Conservation (phyloP, 2,329 filamentous ascomycete genomes). For the Fusarium xylarioides region DNA sequence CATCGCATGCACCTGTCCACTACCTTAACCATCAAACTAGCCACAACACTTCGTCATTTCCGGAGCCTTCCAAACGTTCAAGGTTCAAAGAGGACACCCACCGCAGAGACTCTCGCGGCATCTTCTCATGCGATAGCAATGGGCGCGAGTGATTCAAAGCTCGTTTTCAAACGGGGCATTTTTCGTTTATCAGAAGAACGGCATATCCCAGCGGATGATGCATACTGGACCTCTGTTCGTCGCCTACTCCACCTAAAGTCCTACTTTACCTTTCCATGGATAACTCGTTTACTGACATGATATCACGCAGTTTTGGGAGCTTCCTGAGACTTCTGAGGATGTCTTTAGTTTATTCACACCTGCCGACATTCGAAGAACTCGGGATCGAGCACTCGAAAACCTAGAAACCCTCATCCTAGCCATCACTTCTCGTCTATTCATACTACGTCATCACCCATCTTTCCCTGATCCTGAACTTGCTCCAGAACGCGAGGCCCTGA, state of each 20-base stretch:
- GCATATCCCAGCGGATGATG: slow-evolving; percentile 85
- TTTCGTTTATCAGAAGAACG: slow-evolving; percentile 94
- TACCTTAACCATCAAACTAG: not conserved
- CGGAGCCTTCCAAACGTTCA: slow-evolving; percentile 1
- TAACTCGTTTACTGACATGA: slow-evolving; percentile 32
- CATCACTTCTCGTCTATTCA: slow-evolving; percentile 82
- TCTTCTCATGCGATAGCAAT: slow-evolving; percentile 60
- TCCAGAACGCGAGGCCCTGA: slow-evolving; percentile 87
- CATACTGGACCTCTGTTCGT: slow-evolving; percentile 91
- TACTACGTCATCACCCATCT: slow-evolving; percentile 86
- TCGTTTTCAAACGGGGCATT: slow-evolving; percentile 98
- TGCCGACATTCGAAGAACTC: slow-evolving; percentile 85
- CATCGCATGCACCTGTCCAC: not conserved
- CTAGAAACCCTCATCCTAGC: slow-evolving; percentile 88
- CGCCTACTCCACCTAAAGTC: slow-evolving; percentile 10
- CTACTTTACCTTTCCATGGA: slow-evolving; percentile 1
- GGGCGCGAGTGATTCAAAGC: slow-evolving; percentile 98
- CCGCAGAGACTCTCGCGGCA: slow-evolving; percentile 22
- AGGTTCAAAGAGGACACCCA: slow-evolving; percentile 31
- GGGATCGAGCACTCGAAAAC: slow-evolving; percentile 86
- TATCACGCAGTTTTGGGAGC: slow-evolving; percentile 84
- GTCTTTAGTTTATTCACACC: slow-evolving; percentile 96
- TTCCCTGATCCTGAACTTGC: slow-evolving; percentile 89
- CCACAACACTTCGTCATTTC: slow-evolving; percentile 34
- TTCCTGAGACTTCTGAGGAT: slow-evolving; percentile 94